These are phyloP conservation scores for Psilocybe cyanescens DNA, from an alignment of 768 basidiomycete genomes.

Conservation along the genomic window DNA sequence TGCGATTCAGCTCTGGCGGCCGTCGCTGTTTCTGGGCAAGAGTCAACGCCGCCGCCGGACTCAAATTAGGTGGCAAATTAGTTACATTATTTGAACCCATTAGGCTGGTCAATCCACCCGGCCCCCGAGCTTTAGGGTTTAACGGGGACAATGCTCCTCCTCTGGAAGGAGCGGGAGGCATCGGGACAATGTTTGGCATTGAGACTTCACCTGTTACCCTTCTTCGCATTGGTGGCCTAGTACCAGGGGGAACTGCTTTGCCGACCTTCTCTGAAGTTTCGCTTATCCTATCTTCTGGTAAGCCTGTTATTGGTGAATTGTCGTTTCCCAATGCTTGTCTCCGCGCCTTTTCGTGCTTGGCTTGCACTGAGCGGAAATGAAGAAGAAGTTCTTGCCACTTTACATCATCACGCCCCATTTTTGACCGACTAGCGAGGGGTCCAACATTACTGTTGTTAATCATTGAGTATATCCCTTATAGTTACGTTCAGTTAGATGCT, in stretches of 20 bases:
- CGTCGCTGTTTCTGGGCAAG: slow-evolving; percentile 38
- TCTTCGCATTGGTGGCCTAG: slow-evolving; percentile 57
- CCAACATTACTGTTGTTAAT: slow-evolving; percentile 25
- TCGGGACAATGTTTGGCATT: slow-evolving; percentile 27
- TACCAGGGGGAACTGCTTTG: slow-evolving; percentile 23
- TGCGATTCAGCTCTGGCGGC: slow-evolving; percentile 34
- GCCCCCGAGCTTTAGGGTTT: slow-evolving; percentile 69
- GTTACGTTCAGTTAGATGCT: slow-evolving; percentile 24
- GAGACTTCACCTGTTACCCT: slow-evolving; percentile 61
- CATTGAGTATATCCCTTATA: background rate
- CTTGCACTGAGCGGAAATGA: slow-evolving; percentile 91
- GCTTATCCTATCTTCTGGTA: slow-evolving; percentile 45
- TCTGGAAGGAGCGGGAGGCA: slow-evolving; percentile 34
- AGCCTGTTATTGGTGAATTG: slow-evolving; percentile 49
- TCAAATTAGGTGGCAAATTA: slow-evolving; percentile 21
- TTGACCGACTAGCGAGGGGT: slow-evolving; percentile 66
- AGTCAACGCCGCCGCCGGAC: slow-evolving; percentile 34
- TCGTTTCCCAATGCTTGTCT: slow-evolving; percentile 77
- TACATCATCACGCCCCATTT: slow-evolving; percentile 84
- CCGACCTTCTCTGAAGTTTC: slow-evolving; percentile 29
- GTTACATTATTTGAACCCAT: slow-evolving; percentile 21
- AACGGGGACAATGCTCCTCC: slow-evolving; percentile 67
- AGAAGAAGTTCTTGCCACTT: slow-evolving; percentile 95
- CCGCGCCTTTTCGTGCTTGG: slow-evolving; percentile 90
- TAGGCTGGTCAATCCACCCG: slow-evolving; percentile 41